Base-by-base conservation (phyloP, 495 filamentous ascomycete genomes). In the Talaromyces proteolyticus region DNA sequence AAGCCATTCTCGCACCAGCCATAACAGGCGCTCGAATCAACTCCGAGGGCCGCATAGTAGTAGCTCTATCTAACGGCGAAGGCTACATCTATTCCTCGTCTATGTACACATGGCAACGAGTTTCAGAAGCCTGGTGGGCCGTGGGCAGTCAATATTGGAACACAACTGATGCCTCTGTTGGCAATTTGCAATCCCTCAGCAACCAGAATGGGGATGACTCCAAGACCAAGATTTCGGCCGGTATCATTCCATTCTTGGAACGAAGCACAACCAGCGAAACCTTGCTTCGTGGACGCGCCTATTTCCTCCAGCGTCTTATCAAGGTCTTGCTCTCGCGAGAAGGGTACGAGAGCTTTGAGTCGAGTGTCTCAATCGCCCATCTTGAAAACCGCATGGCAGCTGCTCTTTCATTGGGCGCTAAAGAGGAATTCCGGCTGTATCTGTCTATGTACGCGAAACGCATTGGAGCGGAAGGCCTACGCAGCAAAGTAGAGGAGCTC, bases 141-240 rank as follows among this genome's bases (percentile, higher is more conserved):
- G 89, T 96, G 1, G 92, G 91, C 19, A 92, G 87, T 60, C 93
- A 97, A 64, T 97, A 97, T 64, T 97, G 94, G 93, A 95, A 95
- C 66, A 88, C 87, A n/a, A 90, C 89, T 29, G 91, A 92, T 53
- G 83, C 86, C 11, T 88, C 89, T 0, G 77, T 91, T 22, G 81
- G 85, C 50, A 88, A 89, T 45, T 62, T 94, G 6, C 84, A 89
- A 43, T 80, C 87, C 0, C 83, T 85, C 7, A 83, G 80, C 17
- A 63, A 62, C 3, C 73, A 70, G 11, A 73, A 78, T 25, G 76
- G 79, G 26, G 68, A 73, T 25, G 69, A 73, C 3, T 68, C 78
- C 6, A 71, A 72, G 49, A 68, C 72, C 11, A 82, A 80, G 43
- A 75, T 94, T n/a, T 92, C 90, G 0, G 87, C 91, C 0, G 93